Base-by-base conservation (phyloP, 345 rosid genomes). In the Hibiscus tridactylites region DNA sequence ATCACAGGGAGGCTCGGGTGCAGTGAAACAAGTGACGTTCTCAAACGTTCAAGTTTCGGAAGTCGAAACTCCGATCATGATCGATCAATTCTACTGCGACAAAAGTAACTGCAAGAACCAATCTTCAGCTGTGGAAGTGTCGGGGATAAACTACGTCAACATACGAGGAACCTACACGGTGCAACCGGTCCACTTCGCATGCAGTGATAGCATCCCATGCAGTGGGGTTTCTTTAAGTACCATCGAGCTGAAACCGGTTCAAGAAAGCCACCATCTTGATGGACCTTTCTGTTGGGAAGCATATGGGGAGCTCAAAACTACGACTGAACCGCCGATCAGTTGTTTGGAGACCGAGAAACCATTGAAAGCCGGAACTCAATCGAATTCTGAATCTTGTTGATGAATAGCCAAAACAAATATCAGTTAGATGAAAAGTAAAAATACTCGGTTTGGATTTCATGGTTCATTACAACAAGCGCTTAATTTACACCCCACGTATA, bases 201-300 rank as follows among this genome's bases (percentile, higher is more conserved):
- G 96, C 87, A 94, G 97, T 65, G 93, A 91, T 70, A 80, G 75
- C 83, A 52, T 83, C 77, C 97, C 98, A 16, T 94, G 98, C 85
- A 79, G 82, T 1, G 91, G 91, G 9, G 61, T 91, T 71, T 85
- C 91, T 35, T 67, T 94, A 49, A 77, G 80, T 29, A 75, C 85
- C 57, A 87, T 87, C 71, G 78, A 86, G 76, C 89, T 94, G 57
- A 83, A 79, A 65, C 59, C 97, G 4, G 71, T 71, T 71, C 77
- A 81, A 77, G 78, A 59, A n/a, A 74, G 78, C 54, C 67, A 74
- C 74, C 83, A 24, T 47, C 24, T 50, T 65, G 39, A 9, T 28
- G 84, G 70, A 35, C 95, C 97, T 65, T 88, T 85, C 71, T 93
- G 97, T 57, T 88, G 90, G 95, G 79, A 91, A 76, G 79, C 96